Base-by-base conservation (phyloP, 2,329 filamentous ascomycete genomes). In the Periconia sp. region DNA sequence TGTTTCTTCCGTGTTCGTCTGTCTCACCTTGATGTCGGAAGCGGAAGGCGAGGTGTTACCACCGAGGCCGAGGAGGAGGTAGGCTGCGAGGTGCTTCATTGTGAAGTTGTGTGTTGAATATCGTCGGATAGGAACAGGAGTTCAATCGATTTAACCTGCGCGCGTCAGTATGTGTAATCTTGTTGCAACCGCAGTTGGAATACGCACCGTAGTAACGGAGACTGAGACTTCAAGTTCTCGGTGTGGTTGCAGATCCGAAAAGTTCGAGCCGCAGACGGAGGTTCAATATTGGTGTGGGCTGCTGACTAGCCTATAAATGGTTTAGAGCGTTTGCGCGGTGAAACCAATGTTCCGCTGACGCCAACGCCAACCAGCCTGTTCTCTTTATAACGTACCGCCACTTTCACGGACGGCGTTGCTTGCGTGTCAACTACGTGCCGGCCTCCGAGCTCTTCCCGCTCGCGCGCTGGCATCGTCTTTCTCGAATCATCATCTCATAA, bases 21-120 rank as follows among this genome's bases (percentile, higher is more conserved):
- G n/a, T 18, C 53, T 39, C 24, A 63, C 61, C 61, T 67, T 68
- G 84, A 99, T 79, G 74, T 97, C 92, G 61, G 77, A 76, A 68
- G 88, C 89, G 58, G 88, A 91, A 67, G 94, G 94, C 57, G 85
- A 85, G 80, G 83, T 76, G 85, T 96, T 97, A 80, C 94, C 94
- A 75, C 84, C 92, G 66, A 97, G 88, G 80, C 81, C 79, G 77
- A 97, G 89, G 74, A 99, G 92, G 73, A 99, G 91, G 86, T 95
- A 97, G 75, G 94, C 92, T 75, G 94, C 94, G 82, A 99, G 88
- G 82, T 97, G 87, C 92, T 99, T 97, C 94, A 99, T 97, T 90
- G 86, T 95, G 75, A 71, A 65, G 63, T 53, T 58, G 40, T 56
- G 47, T 54, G 50, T 50, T 52, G 35, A 45, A 36, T 46, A 43